Percentiles rank a stretch among this genome's conserved stretches.
These are phyloP conservation scores for Vitis hybrid DNA, from an alignment of 177 flowering plant genomes.

Conservation along the genomic window DNA sequence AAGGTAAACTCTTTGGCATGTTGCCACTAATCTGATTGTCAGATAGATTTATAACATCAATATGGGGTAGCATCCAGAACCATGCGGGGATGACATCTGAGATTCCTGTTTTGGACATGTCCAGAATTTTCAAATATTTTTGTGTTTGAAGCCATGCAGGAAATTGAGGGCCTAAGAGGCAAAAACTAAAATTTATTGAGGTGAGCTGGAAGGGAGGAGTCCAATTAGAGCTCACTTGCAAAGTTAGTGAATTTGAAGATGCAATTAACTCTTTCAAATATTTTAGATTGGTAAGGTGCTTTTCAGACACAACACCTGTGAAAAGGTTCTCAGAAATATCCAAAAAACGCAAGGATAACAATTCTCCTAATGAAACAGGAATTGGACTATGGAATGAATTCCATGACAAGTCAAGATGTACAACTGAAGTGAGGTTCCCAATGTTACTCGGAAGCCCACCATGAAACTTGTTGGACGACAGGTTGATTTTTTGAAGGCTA, in stretches of 20 bases:
- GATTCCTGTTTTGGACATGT: constrained; percentile 16
- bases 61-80: constrained; percentile 13
- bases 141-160: constrained; percentile 19
- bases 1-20: no score
- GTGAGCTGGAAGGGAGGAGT: constrained; percentile 19
- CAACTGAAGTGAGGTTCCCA: no score
- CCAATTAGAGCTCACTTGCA: constrained; percentile 18
- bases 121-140: not conserved
- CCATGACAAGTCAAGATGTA: no score
- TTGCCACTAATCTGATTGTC: no score
- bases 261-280: constrained; percentile 5
- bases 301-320: constrained; percentile 19
- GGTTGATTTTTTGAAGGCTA: no score
- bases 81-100: constrained; percentile 18
- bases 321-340: constrained; percentile 12
- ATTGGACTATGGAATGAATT: constrained; percentile 22
- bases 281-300: constrained; percentile 25
- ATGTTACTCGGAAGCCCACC: not conserved
- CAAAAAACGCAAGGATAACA: not conserved
- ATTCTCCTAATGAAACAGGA: not conserved
- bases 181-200: not conserved
- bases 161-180: constrained; percentile 17
- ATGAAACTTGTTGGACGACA: no score
- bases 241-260: constrained; percentile 11
- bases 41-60: no score